phyloP scores from a whole-genome alignment of 108 stramenopile species.

The Discostella pseudostelligera region DNA sequence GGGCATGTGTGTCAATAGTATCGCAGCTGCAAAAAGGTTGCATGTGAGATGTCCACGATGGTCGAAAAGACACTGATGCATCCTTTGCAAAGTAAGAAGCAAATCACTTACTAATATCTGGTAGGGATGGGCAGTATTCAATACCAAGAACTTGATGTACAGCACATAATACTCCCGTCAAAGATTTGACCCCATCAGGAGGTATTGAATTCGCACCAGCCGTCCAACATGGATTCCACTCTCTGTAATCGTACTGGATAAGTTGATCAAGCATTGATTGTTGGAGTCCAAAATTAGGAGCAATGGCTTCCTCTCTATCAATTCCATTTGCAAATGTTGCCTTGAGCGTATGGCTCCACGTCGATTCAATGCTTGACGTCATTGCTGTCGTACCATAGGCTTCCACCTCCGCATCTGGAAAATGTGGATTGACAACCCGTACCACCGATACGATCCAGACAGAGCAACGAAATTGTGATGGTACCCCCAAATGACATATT shows the following conservation, averaged over 20 bases:
- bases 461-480: slow-evolving; percentile 69
- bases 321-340: slow-evolving; percentile 28
- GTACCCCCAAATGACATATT: slow-evolving; percentile 64
- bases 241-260: slow-evolving; percentile 26
- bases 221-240: slow-evolving; percentile 9
- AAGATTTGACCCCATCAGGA: slow-evolving; percentile 20
- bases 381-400: slow-evolving; percentile 66
- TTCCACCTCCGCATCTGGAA: slow-evolving; percentile 45
- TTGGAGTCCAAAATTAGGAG: slow-evolving; percentile 43
- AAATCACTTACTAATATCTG: slow-evolving; percentile 50
- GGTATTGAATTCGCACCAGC: slow-evolving; percentile 5
- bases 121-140: slow-evolving; percentile 69
- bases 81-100: slow-evolving; percentile 13
- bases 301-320: slow-evolving; percentile 32
- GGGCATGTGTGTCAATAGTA: slow-evolving; percentile 56
- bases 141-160: slow-evolving; percentile 60
- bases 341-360: slow-evolving; percentile 51
- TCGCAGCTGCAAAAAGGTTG: slow-evolving; percentile 1
- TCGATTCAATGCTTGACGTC: slow-evolving; percentile 34
- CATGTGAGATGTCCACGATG: neutral
- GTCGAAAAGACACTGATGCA: no score
- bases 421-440: slow-evolving; percentile 58
- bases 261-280: slow-evolving; percentile 27
- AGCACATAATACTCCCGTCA: slow-evolving; percentile 53
- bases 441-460: slow-evolving; percentile 79